Evolutionary conservation across 768 basidiomycete genomes (phyloP).

Genomic region (Pulveroboletus ravenelii): DNA sequence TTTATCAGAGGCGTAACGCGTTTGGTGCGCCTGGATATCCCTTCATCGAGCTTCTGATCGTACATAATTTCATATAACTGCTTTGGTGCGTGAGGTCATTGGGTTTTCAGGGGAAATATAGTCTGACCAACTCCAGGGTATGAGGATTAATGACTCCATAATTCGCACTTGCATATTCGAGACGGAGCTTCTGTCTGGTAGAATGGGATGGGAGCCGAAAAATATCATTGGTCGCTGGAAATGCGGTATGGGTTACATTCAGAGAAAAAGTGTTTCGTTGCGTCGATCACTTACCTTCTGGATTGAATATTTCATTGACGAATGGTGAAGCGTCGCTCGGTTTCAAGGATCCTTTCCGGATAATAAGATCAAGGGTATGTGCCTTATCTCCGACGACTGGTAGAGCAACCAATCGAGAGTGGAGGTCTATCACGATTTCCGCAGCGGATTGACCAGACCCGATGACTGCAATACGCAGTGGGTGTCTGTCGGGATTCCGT

Average conservation of each 20-base stretch:
- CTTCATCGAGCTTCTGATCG: constrained; percentile 44
- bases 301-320: constrained; percentile 53
- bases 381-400: constrained; percentile 16
- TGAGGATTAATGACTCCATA: constrained; percentile 50
- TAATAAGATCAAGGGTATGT: constrained; percentile 48
- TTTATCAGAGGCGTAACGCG: constrained; percentile 3
- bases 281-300: constrained; percentile 32
- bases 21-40: constrained; percentile 34
- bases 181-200: constrained; percentile 32
- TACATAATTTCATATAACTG: constrained; percentile 50
- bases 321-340: constrained; percentile 52
- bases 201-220: constrained; percentile 36
- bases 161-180: constrained; percentile 48
- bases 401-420: constrained; percentile 34
- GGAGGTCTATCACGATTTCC: constrained; percentile 44
- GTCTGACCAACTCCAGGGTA: constrained; percentile 39
- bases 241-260: background rate
- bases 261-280: background rate
- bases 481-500: constrained; percentile 9
- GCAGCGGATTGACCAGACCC: constrained; percentile 48
- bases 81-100: background rate
- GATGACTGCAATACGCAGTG: constrained; percentile 42
- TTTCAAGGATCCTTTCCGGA: constrained; percentile 46
- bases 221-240: constrained; percentile 38
- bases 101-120: background rate